Base-by-base conservation (phyloP, 1,284 basidiomycete genomes). In the Gymnopus androsaceus region DNA sequence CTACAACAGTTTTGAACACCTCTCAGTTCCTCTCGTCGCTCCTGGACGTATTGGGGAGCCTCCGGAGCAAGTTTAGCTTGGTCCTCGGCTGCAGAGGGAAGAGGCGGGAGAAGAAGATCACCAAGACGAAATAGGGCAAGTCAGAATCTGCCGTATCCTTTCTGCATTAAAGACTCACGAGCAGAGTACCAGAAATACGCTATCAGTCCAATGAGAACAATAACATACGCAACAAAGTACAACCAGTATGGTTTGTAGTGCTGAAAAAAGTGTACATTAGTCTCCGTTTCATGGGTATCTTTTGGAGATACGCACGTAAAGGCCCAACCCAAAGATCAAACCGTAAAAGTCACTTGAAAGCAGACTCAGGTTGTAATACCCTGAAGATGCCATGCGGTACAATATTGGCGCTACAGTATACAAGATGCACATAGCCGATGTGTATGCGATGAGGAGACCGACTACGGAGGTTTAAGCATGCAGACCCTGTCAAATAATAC, bases 331-430 rank as follows among this genome's bases (percentile, higher is more conserved):
- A 65, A 94, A 91, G 21, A 93, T 74, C 50, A 94, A 77, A 19
- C 91, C 89, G 67, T 88, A 94, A 64, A 94, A 94, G 72, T 94
- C 90, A 67, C 86, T 87, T 15, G 92, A 88, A 19, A 94, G 80
- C 14, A 94, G 71, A 63, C 85, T 89, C 59, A 94, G 77, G 65
- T 94, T 94, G 73, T 86, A 94, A 74, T 85, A 94, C 9, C 88
- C 83, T 21, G 89, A 90, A 1, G 90, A 93, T 4, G 90, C 87
- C 66, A 88, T 79, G 58, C 92, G 84, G 72, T 93, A 94, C 25
- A 94, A 72, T 61, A 93, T 66, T n/a, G 92, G 92, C 2, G 92
- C 90, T 44, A 88, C 81, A 42, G 91, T 92, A 69, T 94, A 94
- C 51, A 94, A 69, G 63, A 91, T 85, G 58, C 90, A 77, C 92